phyloP scores from a whole-genome alignment of 1,284 basidiomycete genomes.

The Fistulinella cinereoalba region DNA sequence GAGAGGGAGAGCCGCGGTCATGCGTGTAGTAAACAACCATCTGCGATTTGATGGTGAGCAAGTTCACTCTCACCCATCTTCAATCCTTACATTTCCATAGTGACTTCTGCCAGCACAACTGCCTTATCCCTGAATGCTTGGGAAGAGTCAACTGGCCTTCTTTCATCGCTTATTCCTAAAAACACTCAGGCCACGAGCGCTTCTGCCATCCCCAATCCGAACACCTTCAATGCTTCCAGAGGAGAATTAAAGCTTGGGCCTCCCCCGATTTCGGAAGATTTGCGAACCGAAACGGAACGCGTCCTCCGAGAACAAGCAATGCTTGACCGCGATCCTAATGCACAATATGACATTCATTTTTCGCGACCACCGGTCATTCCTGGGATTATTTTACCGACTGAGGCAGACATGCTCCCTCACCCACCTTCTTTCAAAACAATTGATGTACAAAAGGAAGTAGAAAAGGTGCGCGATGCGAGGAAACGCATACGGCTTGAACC shows the following conservation, averaged over 20 bases:
- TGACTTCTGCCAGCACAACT: constrained; percentile 68
- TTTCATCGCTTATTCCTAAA: constrained; percentile 74
- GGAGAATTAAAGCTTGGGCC: constrained; percentile 83
- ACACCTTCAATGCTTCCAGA: constrained; percentile 71
- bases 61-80: constrained; percentile 7
- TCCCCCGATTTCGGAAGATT: constrained; percentile 72
- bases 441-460: constrained; percentile 92
- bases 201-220: constrained; percentile 47
- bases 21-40: constrained; percentile 93
- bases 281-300: constrained; percentile 77
- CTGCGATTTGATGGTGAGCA: constrained; percentile 83
- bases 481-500: constrained; percentile 89
- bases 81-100: constrained; percentile 39
- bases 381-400: constrained; percentile 62
- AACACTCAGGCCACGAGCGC: constrained; percentile 30
- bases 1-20: constrained; percentile 78
- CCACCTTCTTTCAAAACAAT: constrained; percentile 81
- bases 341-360: constrained; percentile 61
- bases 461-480: constrained; percentile 83
- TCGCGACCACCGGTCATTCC: constrained; percentile 45
- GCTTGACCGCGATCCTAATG: constrained; percentile 62
- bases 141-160: constrained; percentile 81
- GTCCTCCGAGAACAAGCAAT: constrained; percentile 68
- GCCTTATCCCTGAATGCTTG: constrained; percentile 61
- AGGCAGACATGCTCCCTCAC: constrained; percentile 74